Base-by-base conservation (phyloP, 352 stramenopile genomes). In the Globisporangium rhizosaccharum region DNA sequence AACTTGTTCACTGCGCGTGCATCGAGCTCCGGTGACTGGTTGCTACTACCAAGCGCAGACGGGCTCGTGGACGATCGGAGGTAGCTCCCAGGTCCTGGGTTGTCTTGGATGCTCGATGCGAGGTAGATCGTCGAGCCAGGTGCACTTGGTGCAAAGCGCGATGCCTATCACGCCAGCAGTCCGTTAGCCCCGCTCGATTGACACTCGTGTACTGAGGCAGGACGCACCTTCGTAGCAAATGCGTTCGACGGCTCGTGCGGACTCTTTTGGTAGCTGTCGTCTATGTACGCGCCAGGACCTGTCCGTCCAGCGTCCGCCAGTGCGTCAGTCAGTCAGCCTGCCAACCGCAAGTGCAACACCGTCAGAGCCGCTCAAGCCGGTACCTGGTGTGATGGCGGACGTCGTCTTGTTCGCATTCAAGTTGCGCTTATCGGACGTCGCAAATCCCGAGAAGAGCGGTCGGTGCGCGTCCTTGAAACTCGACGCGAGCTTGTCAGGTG, bases 401-500 rank as follows among this genome's bases (percentile, higher is more conserved):
- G 82, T 92, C 5, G 79, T 87, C 53, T 77, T 88, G 61, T 92
- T 90, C 58, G 77, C 78, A 57, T 90, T 92, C 41, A 92, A 60
- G n/a, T 86, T 70, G n/a, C 79, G 72, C 59, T 87, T 80, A 59
- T 88, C 70, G 0, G 82, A 89, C 4, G 76, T 76, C 12, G 75
- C 79, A 63, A 92, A 92, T 37, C 78, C 84, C 14, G 82, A 90
- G 57, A 86, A 86, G 26, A 75, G 66, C 28, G 72, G 75, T 10
- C 71, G 68, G 2, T 52, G 28, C 26, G 67, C 53, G 42, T 42
- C 53, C 11, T 72, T 73, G 63, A 85, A 90, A 67, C 77, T 87
- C 15, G 77, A 77, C n/a, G 53, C 57, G 11, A 69, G 52, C 20
- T 74, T 71, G 59, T 89, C 77, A 11, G 74, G 59, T 2, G 79